phyloP scores from a whole-genome alignment of 1,284 basidiomycete genomes.

The Rhodotorula sp. region DNA sequence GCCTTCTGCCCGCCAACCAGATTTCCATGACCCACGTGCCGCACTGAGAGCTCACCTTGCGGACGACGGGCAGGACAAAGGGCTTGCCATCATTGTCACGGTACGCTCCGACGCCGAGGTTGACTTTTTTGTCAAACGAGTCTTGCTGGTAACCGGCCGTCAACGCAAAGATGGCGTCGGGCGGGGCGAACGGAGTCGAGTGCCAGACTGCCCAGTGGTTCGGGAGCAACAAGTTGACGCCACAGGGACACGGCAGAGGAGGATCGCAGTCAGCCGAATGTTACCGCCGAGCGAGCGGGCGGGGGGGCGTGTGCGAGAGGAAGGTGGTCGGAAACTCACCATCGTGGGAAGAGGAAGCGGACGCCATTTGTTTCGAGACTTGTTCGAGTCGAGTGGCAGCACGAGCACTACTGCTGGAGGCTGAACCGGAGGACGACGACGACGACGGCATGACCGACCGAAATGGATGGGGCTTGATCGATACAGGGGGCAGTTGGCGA shows the following conservation, averaged over 20 bases:
- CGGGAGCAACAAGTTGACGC: too few relatives aligned
- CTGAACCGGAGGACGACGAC: not conserved
- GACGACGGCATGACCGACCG: not conserved
- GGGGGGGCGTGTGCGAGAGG: not conserved
- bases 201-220: slow-evolving; percentile 16
- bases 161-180: slow-evolving; percentile 80
- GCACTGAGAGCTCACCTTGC: slow-evolving; percentile 59
- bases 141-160: slow-evolving; percentile 85
- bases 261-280: not conserved
- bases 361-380: slow-evolving; percentile 10
- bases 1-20: not conserved
- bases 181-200: slow-evolving; percentile 63
- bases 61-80: slow-evolving; percentile 88
- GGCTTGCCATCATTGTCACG: slow-evolving; percentile 79
- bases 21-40: not conserved
- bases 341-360: slow-evolving; percentile 1
- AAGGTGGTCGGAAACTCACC: slow-evolving; percentile 2
- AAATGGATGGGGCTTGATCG: not conserved
- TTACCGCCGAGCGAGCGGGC: not conserved
- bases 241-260: not conserved
- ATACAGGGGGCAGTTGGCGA: not conserved
- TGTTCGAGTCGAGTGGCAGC: slow-evolving; percentile 7
- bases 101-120: slow-evolving; percentile 87
- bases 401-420: not conserved
- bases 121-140: slow-evolving; percentile 74